Evolutionary conservation across 208 protist species (phyloP), one percentile per base, ranked within the genome.

Genomic region (Leishmania braziliensis): DNA sequence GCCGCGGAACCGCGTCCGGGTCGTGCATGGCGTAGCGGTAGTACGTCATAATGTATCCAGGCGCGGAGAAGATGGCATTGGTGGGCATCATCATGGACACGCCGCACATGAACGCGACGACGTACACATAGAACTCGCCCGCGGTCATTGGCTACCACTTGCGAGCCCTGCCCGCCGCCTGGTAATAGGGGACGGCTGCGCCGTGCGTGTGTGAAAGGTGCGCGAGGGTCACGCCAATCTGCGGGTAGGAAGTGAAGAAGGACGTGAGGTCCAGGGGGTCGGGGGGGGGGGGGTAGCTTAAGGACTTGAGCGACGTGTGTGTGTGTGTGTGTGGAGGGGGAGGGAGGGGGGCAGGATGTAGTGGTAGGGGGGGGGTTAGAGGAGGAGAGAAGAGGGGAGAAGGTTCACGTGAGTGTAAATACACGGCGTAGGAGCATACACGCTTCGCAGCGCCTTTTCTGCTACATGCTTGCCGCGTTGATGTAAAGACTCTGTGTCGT

Each of bases 31-130:
- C 89, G 82, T 90, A 95, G 60, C 87, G 79, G 83, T 93, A 91
- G 81, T 88, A 95, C 63, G 88, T 54, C 62, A 87, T 43, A 12
- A 97, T 95, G 82, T 97, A 98, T 20, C 78, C 77, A 20, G 90
- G 91, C 3, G 93, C 92, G 20, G 90, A 93, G 79, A 98, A 95
- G 78, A 97, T 85, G 50, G 90, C 84, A 76, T 98, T 98, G 70
- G 94, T 79, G 6, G 93, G 92, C 82, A 97, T 92, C 43, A 98
- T 77, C 81, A 94, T 91, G 29, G 91, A 95, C 6, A 95, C 66
- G 58, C 96, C 95, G 53, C 87, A 90, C 58, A 97, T 58, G 62
- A 97, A 76, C 18, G 93, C 84, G 18, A 91, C 88, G 6, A 89
- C 78, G 80, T 95, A 97, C 75, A 90, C 81, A 65, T 86, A 93